These are phyloP conservation scores for Mucor velutinosus DNA, from an alignment of 371 early-diverging fungal genomes.

Conservation along the genomic window DNA sequence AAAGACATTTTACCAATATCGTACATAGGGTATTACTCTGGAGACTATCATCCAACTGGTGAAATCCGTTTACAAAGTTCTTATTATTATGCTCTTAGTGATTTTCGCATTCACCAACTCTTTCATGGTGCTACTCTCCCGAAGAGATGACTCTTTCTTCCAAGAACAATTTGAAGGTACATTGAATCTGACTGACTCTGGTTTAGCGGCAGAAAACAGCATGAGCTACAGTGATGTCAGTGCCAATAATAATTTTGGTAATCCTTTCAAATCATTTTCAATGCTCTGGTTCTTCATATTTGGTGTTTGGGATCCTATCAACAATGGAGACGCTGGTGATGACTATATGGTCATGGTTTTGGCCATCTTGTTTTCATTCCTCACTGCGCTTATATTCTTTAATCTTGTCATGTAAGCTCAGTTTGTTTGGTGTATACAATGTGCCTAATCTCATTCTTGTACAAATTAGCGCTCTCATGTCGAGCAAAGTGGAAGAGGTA, in stretches of 20 bases:
- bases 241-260: background rate
- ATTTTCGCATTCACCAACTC: slow-evolving; percentile 16
- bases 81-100: slow-evolving; percentile 11
- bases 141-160: slow-evolving; percentile 7
- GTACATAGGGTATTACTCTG: slow-evolving; percentile 6
- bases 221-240: background rate
- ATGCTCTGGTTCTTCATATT: slow-evolving; percentile 15
- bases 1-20: background rate
- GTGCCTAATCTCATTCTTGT: background rate
- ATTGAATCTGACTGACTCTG: background rate
- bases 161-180: slow-evolving; percentile 12
- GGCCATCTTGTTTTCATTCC: slow-evolving; percentile 14
- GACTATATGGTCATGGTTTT: slow-evolving; percentile 5
- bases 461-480: slow-evolving; percentile 20
- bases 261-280: slow-evolving; percentile 2
- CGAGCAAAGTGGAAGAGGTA: slow-evolving; percentile 15
- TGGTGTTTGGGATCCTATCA: slow-evolving; percentile 21
- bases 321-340: slow-evolving; percentile 12
- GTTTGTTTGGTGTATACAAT: background rate
- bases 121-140: slow-evolving; percentile 5
- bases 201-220: background rate
- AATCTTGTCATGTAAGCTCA: slow-evolving; percentile 19
- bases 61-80: background rate
- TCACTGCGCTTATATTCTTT: slow-evolving; percentile 14
- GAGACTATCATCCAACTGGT: slow-evolving; percentile 13